Conservation (phyloP, 805 yeast species). For the Ogataea glucozyma region DNA sequence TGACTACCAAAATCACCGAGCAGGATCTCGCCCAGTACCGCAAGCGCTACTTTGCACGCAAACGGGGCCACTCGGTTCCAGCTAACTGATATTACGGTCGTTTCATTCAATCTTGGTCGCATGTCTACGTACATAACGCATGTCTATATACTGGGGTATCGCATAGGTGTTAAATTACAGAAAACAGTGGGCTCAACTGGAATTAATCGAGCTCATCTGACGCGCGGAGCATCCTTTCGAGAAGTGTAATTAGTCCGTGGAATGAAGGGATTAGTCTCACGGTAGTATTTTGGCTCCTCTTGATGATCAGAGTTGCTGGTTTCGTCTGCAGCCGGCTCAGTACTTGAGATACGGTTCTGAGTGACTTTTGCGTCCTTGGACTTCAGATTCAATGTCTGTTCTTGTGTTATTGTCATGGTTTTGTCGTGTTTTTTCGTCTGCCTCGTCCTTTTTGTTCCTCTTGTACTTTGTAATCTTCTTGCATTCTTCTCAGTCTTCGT, state of each 20-base stretch:
- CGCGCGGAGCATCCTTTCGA: neutral
- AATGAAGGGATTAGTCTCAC: neutral
- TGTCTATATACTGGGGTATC: constrained; percentile 1
- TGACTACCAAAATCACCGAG: constrained; percentile 19
- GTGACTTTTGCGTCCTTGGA: no score
- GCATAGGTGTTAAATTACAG: neutral
- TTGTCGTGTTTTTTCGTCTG: neutral
- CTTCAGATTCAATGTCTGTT: no score
- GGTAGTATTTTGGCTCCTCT: neutral
- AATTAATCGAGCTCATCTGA: neutral
- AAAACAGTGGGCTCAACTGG: neutral
- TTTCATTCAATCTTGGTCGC: no score
- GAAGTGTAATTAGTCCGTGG: neutral
- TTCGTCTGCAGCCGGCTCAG: no score
- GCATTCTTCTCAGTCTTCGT: neutral
- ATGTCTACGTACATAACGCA: no score
- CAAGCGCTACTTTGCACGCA: constrained; percentile 25
- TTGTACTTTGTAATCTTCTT: no score
- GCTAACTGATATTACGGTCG: no score
- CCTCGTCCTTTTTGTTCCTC: neutral
- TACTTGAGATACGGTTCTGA: no score
- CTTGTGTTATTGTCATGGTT: no score
- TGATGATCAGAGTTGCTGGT: no score
- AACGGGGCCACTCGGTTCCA: no score
- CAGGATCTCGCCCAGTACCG: constrained; percentile 21